Evolutionary conservation across 2,329 filamentous ascomycete species (phyloP), one percentile per base, ranked within the genome.

Genomic region (Dothideomycetes sp.): DNA sequence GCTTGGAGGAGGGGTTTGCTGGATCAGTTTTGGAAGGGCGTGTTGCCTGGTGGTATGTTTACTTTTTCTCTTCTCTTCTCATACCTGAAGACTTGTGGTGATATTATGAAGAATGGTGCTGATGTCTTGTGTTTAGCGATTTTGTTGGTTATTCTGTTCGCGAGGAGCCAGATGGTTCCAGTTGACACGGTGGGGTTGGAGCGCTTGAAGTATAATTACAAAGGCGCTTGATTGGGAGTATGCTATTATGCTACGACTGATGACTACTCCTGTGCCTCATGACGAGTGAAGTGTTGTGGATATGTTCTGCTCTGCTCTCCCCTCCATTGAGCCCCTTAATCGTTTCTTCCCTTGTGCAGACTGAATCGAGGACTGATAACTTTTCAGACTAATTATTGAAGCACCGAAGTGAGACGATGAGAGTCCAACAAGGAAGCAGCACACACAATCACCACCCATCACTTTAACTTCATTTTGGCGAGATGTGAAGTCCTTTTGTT

Each of bases 161-260:
- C 75, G 19, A 78, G 85, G 59, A 60, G 73, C 37, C 67, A 81
- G 52, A 78, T 87, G 72, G 70, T 71, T 3, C 69, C 76, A 35
- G 72, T 87, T 7, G 79, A 87, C 60, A 73, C 83, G 4, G 77
- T 65, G 45, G 81, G 82, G 52, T 59, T 88, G 49, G 64, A 70
- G 36, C 64, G 60, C 39, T 62, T 84, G 52, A 74, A 64, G 55
- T 84, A 84, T 60, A 66, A 70, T 39, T 81, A 76, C 53, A 84
- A 81, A 53, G 79, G 80, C 3, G 80, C 79, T 31, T 82, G 47
- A 59, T 45, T 36, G 12, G 30, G n/a, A n/a, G n/a, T n/a, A n/a
- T n/a, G n/a, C n/a, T n/a, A n/a, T n/a, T n/a, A n/a, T n/a, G n/a
- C n/a, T n/a, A n/a, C n/a, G n/a, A n/a, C n/a, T n/a, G n/a, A n/a